A percentile compares a stretch with the other conserved stretches of the same genome.
Conservation (phyloP, 345 rosid species). For the Eucalyptus erythrocorys region DNA sequence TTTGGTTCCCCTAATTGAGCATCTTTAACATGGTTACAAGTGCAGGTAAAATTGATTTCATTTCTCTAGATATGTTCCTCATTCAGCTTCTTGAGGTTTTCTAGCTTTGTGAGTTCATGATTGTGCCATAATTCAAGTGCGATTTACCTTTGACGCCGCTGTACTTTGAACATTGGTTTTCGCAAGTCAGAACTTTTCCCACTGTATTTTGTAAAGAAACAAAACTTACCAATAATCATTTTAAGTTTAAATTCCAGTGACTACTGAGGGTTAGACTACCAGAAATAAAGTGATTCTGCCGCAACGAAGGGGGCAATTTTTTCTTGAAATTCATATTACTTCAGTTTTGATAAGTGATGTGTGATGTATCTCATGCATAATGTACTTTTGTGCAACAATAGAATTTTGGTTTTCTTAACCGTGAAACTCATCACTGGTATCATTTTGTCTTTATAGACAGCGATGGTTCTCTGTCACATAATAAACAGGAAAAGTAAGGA, state of each 20-base stretch:
- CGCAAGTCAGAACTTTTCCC: neutral
- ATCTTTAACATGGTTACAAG: neutral
- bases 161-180: neutral
- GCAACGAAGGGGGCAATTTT: neutral
- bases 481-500: neutral
- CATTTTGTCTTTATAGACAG: neutral
- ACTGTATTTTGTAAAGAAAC: neutral
- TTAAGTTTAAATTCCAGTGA: neutral
- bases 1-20: neutral
- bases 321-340: neutral
- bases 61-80: neutral
- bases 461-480: neutral
- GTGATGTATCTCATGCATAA: neutral
- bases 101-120: neutral
- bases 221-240: neutral
- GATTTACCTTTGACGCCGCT: neutral
- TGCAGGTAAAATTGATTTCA: neutral
- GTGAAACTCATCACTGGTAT: neutral
- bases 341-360: neutral
- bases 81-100: neutral
- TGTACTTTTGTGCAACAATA: neutral
- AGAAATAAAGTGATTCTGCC: neutral
- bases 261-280: neutral
- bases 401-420: neutral
- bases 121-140: neutral